A percentile compares a stretch with the other conserved stretches of the same genome.
These are phyloP conservation scores for Porcisia hertigi DNA, from an alignment of 208 protist species.

Conservation along the genomic window DNA sequence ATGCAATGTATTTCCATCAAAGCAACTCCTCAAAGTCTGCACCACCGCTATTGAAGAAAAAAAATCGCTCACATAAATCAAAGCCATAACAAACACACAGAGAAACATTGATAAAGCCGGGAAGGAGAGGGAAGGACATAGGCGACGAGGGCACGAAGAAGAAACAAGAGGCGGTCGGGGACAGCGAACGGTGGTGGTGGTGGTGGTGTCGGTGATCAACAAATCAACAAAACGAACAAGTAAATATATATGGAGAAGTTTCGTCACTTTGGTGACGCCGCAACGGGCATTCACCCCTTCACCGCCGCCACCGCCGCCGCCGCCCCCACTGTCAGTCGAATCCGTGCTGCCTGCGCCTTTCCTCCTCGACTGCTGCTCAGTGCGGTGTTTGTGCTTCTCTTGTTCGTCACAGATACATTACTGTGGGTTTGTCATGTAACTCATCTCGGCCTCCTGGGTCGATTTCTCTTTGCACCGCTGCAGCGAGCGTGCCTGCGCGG, in stretches of 20 bases:
- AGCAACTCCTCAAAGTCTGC: not conserved
- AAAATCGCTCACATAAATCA: too few species aligned
- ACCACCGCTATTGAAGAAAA: not conserved
- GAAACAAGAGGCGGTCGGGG: too few species aligned
- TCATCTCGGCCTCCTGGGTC: conserved; percentile 33
- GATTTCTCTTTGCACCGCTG: conserved; percentile 41
- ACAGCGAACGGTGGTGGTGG: too few species aligned
- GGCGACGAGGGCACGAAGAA: too few species aligned
- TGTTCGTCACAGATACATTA: conserved; percentile 56
- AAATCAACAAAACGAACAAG: too few species aligned
- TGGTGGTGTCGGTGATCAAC: too few species aligned
- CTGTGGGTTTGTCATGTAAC: conserved; percentile 41
- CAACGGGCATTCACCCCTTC: conserved; percentile 86
- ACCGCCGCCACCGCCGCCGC: conserved; percentile 46
- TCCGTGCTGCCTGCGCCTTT: conserved; percentile 49
- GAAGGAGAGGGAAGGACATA: too few species aligned
- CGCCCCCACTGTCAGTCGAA: conserved; percentile 15
- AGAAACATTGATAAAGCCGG: too few species aligned
- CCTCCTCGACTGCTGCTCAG: conserved; percentile 54
- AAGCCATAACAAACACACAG: too few species aligned
- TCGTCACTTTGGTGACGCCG: conserved; percentile 69
- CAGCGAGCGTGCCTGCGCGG: conserved; percentile 46
- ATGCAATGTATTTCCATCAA: not conserved
- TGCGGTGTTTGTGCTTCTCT: conserved; percentile 37
- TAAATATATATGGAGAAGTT: conserved; percentile 74